Evolutionary conservation across 2,329 filamentous ascomycete species (phyloP), one percentile per base, ranked within the genome.

Genomic region (Gaeumannomyces sp.): DNA sequence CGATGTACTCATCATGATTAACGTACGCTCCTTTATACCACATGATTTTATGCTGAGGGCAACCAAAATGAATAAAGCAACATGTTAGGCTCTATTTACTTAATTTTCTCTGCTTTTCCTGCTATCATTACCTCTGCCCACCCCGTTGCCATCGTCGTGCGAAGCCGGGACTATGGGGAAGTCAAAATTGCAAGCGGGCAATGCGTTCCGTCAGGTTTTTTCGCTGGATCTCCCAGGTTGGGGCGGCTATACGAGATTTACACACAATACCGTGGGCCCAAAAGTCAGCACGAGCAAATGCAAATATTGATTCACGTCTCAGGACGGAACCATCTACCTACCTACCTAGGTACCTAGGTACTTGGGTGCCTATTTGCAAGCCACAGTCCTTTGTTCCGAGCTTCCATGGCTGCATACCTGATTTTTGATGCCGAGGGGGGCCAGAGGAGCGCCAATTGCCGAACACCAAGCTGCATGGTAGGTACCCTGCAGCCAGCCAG

Each of bases 1-100:
- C 57, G 57, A 25, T 59, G 57, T 59, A 27, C 14, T 57, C 11
- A 7, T 56, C 50, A 22, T 56, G 61, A 58, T 31, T 31, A 56
- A 63, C 50, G 61, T 58, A 31, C 61, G 13, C 61, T 63, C 61
- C 61, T 63, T 63, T 58, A 33, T 63, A 58, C 50, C 50, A 50
- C 4, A 27, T 31, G 29, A 59, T 11, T 31, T 59, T 25, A 59
- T 59, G 28, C 57, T 16, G 57, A 59, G 57, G 25, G 14, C 57
- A 59, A 29, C 22, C 10, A 28, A 31, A 27, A 16, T 13, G 25
- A 59, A 59, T n/a, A 50, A 50, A 50, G 45, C 22, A 22, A 50
- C 45, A n/a, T 50, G 45, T 50, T n/a, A 22, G 19, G 19, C 45
- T n/a, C 45, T 50, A 10, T n/a, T 35, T 50, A 4, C 22, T 50